Evolutionary conservation across 148 eudicot species (phyloP).

Genomic region (Camellia lanceoleosa): DNA sequence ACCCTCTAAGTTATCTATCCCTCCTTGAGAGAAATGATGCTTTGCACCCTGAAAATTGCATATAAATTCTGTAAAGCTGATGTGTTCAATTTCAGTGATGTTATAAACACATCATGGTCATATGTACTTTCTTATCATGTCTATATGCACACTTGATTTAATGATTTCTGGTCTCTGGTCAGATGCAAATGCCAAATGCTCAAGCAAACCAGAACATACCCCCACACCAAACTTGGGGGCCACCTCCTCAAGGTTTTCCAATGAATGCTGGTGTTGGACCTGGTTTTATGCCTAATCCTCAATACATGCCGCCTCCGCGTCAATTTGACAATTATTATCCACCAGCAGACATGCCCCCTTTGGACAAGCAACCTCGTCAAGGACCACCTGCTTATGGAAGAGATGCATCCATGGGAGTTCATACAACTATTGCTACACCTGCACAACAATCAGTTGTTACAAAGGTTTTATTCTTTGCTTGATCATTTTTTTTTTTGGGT

Average conservation of each 20-base stretch:
- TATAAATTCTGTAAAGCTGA: neutral
- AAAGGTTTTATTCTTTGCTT: conserved; percentile 32
- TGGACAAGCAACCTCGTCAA: conserved; percentile 38
- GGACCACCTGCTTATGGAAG: conserved; percentile 43
- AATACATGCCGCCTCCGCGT: conserved; percentile 35
- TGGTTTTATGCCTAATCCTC: conserved; percentile 33
- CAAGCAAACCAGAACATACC: conserved; percentile 40
- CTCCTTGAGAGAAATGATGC: neutral
- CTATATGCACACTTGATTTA: neutral
- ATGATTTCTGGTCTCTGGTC: conserved; percentile 1
- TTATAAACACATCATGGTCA: neutral
- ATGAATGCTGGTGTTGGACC: conserved; percentile 28
- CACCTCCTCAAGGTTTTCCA: conserved; percentile 44
- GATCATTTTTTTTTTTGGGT: neutral
- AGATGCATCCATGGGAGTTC: conserved; percentile 31
- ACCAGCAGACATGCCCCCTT: conserved; percentile 30
- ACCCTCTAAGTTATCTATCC: neutral
- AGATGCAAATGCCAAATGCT: conserved; percentile 48
- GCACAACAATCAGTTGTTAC: conserved; percentile 44
- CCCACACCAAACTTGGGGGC: conserved; percentile 43
- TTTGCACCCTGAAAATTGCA: neutral
- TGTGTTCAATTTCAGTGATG: neutral
- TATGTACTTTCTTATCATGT: neutral
- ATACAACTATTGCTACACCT: conserved; percentile 27
- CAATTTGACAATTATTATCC: conserved; percentile 44